A percentile compares a stretch with the other conserved stretches of the same genome.
Evolutionary conservation across 75 land plant species (phyloP).

Genomic region (Adiantum capillusveneris): DNA sequence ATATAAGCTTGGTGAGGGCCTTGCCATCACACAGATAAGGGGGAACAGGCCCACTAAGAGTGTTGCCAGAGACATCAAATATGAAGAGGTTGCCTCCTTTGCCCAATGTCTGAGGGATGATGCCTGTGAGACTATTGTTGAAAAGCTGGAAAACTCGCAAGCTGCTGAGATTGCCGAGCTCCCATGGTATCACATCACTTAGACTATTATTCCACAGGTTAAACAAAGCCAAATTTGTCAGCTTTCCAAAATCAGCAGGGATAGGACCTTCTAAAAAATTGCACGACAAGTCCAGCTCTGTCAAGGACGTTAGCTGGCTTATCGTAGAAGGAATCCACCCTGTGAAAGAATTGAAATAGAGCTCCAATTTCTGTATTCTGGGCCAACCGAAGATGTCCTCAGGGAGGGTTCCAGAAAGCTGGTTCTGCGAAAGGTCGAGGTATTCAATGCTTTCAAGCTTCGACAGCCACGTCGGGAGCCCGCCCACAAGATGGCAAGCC

Average conservation of each 20-base stretch:
- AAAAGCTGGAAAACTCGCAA: constrained; percentile 31
- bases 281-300: constrained; percentile 46
- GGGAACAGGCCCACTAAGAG: constrained; percentile 52
- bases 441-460: constrained; percentile 30
- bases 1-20: constrained; percentile 40
- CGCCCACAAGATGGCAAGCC: constrained; percentile 38
- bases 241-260: constrained; percentile 38
- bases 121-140: constrained; percentile 46
- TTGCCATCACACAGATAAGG: constrained; percentile 55
- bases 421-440: constrained; percentile 49
- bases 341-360: constrained; percentile 34
- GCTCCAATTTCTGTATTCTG: constrained; percentile 51
- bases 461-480: constrained; percentile 50
- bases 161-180: constrained; percentile 47
- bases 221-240: constrained; percentile 37
- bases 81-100: constrained; percentile 31
- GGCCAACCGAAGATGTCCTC: constrained; percentile 31
- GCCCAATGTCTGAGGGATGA: constrained; percentile 47
- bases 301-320: constrained; percentile 41
- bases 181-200: constrained; percentile 53
- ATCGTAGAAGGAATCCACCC: constrained; percentile 57
- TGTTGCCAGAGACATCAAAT: constrained; percentile 45
- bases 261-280: constrained; percentile 50
- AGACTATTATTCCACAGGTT: constrained; percentile 52
- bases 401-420: constrained; percentile 51